phyloP scores from a whole-genome alignment of 192 early-diverging fungal genomes.

The Podila epigama region DNA sequence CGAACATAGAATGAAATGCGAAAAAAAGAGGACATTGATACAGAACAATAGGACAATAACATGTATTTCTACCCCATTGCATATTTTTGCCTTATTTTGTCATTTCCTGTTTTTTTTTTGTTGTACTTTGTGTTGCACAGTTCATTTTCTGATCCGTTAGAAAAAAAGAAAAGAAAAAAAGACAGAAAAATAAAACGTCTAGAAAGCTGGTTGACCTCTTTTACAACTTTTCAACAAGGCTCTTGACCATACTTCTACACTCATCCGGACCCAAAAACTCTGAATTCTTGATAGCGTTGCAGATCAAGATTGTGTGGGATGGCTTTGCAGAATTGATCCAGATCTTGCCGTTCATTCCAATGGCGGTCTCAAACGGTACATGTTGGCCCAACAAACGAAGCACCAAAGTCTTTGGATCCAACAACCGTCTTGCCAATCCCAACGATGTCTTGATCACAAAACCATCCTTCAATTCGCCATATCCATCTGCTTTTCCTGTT shows the following conservation, averaged over 20 bases:
- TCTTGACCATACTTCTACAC: conserved; percentile 57
- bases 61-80: no score
- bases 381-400: conserved; percentile 72
- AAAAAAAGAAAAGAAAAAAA: no score
- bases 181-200: no score
- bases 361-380: conserved; percentile 86
- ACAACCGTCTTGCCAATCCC: conserved; percentile 72
- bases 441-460: conserved; percentile 85
- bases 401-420: conserved; percentile 72
- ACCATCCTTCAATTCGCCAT: conserved; percentile 86
- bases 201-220: not conserved
- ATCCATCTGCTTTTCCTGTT: conserved; percentile 86
- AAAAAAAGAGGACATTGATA: not conserved
- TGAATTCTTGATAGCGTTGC: conserved; percentile 76
- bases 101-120: no score
- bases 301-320: conserved; percentile 68
- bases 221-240: conserved; percentile 32
- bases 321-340: conserved; percentile 83
- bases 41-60: no score
- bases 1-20: not conserved
- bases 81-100: no score
- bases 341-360: conserved; percentile 94
- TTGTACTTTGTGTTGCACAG: no score
- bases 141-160: no score
- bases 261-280: conserved; percentile 70